A percentile compares a stretch with the other conserved stretches of the same genome.
phyloP scores from a whole-genome alignment of 2,329 filamentous ascomycete genomes.

The Parastagonospora nodorum region DNA sequence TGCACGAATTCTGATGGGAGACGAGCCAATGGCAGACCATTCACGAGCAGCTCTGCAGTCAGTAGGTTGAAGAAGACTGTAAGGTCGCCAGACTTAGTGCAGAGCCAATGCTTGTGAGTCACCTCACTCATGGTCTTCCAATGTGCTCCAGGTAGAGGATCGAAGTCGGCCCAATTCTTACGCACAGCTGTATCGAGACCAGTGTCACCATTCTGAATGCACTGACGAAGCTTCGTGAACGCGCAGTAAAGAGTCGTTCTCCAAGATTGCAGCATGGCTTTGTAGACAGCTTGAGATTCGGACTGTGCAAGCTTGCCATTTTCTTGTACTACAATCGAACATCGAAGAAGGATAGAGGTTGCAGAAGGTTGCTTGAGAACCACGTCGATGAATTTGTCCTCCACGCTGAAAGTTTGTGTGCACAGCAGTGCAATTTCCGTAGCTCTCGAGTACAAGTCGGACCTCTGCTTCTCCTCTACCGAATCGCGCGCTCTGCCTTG shows the following conservation, averaged over 20 bases:
- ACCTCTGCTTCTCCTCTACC: slow-evolving; percentile 31
- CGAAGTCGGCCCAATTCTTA: slow-evolving; percentile 26
- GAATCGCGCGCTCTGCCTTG: slow-evolving; percentile 26
- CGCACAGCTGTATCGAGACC: slow-evolving; percentile 22
- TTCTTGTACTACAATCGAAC: slow-evolving; percentile 28
- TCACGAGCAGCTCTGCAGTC: slow-evolving; percentile 58
- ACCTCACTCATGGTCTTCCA: slow-evolving; percentile 16
- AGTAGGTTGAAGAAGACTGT: slow-evolving; percentile 55
- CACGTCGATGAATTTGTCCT: slow-evolving; percentile 31
- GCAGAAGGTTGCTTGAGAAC: slow-evolving; percentile 30
- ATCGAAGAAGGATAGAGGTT: slow-evolving; percentile 22
- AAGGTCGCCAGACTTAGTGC: slow-evolving; percentile 15
- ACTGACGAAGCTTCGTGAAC: slow-evolving; percentile 6
- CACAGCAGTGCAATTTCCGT: slow-evolving; percentile 52
- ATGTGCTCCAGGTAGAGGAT: background rate
- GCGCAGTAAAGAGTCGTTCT: slow-evolving; percentile 20
- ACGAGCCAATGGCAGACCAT: slow-evolving; percentile 56
- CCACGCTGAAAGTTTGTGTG: slow-evolving; percentile 53
- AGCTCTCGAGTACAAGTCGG: slow-evolving; percentile 38
- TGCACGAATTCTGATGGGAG: slow-evolving; percentile 54
- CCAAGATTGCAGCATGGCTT: slow-evolving; percentile 20
- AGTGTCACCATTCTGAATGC: slow-evolving; percentile 4
- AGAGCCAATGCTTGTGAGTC: slow-evolving; percentile 41
- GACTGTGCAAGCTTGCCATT: slow-evolving; percentile 6
- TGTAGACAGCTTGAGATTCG: slow-evolving; percentile 3